Evolutionary conservation across 768 basidiomycete genomes (phyloP).

Genomic region (Trametes cinnabarina): DNA sequence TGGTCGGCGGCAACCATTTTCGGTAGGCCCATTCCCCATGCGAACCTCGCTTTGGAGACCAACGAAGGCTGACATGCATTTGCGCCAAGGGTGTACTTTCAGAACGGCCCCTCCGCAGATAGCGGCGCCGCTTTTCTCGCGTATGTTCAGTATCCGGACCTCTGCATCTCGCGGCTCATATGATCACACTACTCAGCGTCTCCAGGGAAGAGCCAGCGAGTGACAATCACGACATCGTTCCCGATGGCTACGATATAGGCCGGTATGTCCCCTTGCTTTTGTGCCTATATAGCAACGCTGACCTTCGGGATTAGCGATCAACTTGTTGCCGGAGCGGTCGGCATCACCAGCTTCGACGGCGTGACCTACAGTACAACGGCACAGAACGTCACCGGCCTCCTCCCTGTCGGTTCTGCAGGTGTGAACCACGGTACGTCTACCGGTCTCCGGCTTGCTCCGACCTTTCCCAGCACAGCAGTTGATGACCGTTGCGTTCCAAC

Average conservation of each 20-base stretch:
- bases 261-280: constrained; percentile 29
- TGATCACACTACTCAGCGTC: constrained; percentile 34
- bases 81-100: constrained; percentile 47
- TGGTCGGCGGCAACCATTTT: constrained; percentile 49
- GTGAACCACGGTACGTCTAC: constrained; percentile 48
- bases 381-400: constrained; percentile 50
- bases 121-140: constrained; percentile 57
- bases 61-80: no score
- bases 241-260: constrained; percentile 51
- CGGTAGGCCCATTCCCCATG: constrained; percentile 29
- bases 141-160: constrained; percentile 34
- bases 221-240: constrained; percentile 40
- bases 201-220: constrained; percentile 44
- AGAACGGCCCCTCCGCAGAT: constrained; percentile 54
- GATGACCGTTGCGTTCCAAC: background rate
- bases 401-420: constrained; percentile 49
- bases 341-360: constrained; percentile 39
- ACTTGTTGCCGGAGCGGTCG: constrained; percentile 39
- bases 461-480: background rate
- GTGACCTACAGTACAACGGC: constrained; percentile 47
- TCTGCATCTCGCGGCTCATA: background rate
- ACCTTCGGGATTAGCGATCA: constrained; percentile 30
- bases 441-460: no score
- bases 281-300: background rate
- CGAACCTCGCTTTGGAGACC: background rate